These are phyloP conservation scores for Candida qinlingensis DNA, from an alignment of 805 yeast genomes.

Conservation along the genomic window DNA sequence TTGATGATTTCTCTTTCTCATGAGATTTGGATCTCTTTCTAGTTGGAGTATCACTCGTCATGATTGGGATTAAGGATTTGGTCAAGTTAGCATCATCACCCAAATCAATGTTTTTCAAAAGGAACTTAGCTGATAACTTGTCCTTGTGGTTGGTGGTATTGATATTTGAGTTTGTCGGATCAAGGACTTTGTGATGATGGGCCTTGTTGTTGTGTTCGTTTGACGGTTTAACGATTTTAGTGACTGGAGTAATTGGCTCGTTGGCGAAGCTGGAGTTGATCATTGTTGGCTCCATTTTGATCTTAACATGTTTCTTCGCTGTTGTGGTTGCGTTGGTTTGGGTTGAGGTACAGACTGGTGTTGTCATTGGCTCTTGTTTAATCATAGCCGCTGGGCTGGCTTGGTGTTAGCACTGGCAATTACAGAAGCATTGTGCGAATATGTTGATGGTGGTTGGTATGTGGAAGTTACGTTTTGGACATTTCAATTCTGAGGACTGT, in stretches of 20 bases:
- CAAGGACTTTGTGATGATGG: neutral
- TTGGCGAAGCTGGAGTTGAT: neutral
- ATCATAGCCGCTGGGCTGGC: neutral
- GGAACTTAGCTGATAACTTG: slow-evolving; percentile 17
- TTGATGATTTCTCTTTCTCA: neutral
- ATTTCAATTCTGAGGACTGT: too few species aligned
- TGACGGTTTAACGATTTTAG: slow-evolving; percentile 9
- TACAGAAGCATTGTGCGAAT: neutral
- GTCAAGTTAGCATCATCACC: slow-evolving; percentile 5
- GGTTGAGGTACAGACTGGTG: neutral
- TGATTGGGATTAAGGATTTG: slow-evolving; percentile 9
- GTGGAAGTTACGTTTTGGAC: too few species aligned
- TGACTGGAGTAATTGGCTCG: slow-evolving; percentile 16
- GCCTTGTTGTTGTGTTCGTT: slow-evolving; percentile 3
- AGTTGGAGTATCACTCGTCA: slow-evolving; percentile 8
- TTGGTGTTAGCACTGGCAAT: neutral
- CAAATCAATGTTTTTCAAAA: slow-evolving; percentile 12
- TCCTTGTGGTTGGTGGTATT: slow-evolving; percentile 8
- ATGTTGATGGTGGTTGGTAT: neutral
- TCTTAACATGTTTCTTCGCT: slow-evolving; percentile 14
- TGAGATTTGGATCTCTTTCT: slow-evolving; percentile 11
- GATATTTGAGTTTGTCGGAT: neutral
- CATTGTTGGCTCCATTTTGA: slow-evolving; percentile 16
- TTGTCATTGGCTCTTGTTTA: slow-evolving; percentile 1
- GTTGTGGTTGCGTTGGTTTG: neutral